A percentile compares a stretch with the other conserved stretches of the same genome.
Evolutionary conservation across 371 early-diverging fungal species (phyloP).

Genomic region (Umbelopsis sp.): DNA sequence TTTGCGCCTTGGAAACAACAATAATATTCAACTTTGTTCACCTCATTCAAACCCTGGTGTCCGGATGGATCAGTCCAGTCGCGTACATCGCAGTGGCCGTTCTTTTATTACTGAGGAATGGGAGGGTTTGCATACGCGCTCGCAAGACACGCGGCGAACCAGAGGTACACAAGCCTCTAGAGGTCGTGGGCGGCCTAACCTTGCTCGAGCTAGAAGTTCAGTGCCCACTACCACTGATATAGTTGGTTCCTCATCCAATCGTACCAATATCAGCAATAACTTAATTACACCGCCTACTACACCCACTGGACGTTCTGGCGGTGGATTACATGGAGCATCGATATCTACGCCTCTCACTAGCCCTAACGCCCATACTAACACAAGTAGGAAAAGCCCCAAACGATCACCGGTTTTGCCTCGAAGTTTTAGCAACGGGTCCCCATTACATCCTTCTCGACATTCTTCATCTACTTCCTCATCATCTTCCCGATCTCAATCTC

Average conservation of each 20-base stretch:
- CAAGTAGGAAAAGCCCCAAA: slow-evolving; percentile 12
- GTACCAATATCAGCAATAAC: slow-evolving; percentile 14
- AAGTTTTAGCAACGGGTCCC: slow-evolving; percentile 17
- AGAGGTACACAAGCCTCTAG: slow-evolving; percentile 16
- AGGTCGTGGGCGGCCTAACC: slow-evolving; percentile 12
- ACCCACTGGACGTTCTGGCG: background rate
- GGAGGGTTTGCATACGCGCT: slow-evolving; percentile 19
- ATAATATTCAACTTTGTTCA: slow-evolving; percentile 14
- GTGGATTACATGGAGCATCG: background rate
- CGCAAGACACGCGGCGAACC: slow-evolving; percentile 16
- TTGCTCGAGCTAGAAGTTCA: slow-evolving; percentile 7
- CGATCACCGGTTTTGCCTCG: slow-evolving; percentile 16
- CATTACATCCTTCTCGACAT: slow-evolving; percentile 13
- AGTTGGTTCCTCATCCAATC: background rate
- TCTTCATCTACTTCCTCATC: slow-evolving; percentile 16
- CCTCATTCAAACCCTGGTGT: slow-evolving; percentile 16
- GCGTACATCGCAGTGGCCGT: slow-evolving; percentile 16
- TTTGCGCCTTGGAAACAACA: background rate
- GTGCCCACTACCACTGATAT: slow-evolving; percentile 3
- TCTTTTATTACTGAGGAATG: slow-evolving; percentile 16
- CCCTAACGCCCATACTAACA: background rate
- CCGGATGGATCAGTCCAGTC: slow-evolving; percentile 15
- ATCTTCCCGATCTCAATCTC: slow-evolving; percentile 16
- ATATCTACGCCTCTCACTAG: slow-evolving; percentile 11
- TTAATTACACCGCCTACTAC: slow-evolving; percentile 14